phyloP scores from a whole-genome alignment of 2,329 filamentous ascomycete species.

The Metarhizium sp. region DNA sequence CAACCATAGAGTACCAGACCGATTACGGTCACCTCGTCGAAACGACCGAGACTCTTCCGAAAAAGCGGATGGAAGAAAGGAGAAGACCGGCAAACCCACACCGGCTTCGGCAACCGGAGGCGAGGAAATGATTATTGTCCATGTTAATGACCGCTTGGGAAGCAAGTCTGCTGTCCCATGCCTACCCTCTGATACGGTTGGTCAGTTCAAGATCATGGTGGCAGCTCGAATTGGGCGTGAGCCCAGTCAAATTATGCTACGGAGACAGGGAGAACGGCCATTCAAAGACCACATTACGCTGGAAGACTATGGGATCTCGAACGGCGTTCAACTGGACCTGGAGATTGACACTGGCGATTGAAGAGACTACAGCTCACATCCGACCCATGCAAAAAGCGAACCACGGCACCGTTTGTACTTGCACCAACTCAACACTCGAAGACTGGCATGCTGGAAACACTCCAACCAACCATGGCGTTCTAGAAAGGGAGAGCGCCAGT shows the following conservation, averaged over 20 bases:
- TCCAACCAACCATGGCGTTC: too few relatives aligned
- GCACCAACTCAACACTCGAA: too few relatives aligned
- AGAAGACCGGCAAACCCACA: slow-evolving; percentile 24
- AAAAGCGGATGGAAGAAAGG: slow-evolving; percentile 19
- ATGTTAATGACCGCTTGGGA: slow-evolving; percentile 89
- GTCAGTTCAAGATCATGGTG: slow-evolving; percentile 84
- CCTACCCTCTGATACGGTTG: slow-evolving; percentile 72
- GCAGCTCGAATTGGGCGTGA: slow-evolving; percentile 82
- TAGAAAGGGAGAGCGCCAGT: too few relatives aligned
- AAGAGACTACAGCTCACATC: slow-evolving; percentile 10
- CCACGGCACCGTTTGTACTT: too few relatives aligned
- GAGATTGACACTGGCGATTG: slow-evolving; percentile 54
- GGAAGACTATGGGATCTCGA: slow-evolving; percentile 89
- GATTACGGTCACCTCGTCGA: slow-evolving; percentile 11
- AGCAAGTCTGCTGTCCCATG: slow-evolving; percentile 95
- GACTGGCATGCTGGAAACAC: too few relatives aligned
- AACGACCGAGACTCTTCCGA: slow-evolving; percentile 24
- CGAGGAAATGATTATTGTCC: slow-evolving; percentile 87
- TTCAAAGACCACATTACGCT: slow-evolving; percentile 87
- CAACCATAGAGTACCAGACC: slow-evolving; percentile 6
- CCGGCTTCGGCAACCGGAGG: slow-evolving; percentile 18
- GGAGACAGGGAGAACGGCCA: slow-evolving; percentile 82
- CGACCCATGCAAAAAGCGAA: too few relatives aligned
- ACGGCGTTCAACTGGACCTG: slow-evolving; percentile 65
- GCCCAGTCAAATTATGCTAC: slow-evolving; percentile 83